A percentile compares a stretch with the other conserved stretches of the same genome.
Evolutionary conservation across 352 stramenopile species (phyloP).

Genomic region (Phytophthora palmivora): DNA sequence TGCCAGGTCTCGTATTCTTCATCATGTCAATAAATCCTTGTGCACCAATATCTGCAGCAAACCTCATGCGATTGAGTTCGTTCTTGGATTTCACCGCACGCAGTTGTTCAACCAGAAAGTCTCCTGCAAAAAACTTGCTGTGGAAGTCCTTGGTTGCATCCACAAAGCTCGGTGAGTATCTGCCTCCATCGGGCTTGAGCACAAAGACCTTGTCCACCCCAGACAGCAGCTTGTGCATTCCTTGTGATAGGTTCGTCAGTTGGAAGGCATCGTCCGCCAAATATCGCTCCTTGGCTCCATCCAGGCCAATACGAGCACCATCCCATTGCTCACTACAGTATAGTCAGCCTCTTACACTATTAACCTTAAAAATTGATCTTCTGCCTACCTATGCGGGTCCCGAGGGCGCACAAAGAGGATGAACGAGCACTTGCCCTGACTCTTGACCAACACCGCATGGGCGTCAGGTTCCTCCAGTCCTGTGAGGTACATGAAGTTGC

Average conservation of each 20-base stretch:
- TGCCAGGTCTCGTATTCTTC: slow-evolving; percentile 60
- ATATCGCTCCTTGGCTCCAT: slow-evolving; percentile 66
- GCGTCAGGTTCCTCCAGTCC: slow-evolving; percentile 82
- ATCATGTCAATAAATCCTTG: slow-evolving; percentile 85
- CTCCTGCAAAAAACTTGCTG: slow-evolving; percentile 75
- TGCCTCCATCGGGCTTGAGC: slow-evolving; percentile 61
- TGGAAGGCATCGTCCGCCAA: slow-evolving; percentile 73
- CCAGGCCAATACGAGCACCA: slow-evolving; percentile 67
- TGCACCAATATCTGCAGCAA: slow-evolving; percentile 68
- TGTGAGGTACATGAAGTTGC: slow-evolving; percentile 88
- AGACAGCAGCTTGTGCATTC: slow-evolving; percentile 63
- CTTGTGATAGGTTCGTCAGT: slow-evolving; percentile 60
- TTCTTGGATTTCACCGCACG: slow-evolving; percentile 77
- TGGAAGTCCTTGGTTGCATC: slow-evolving; percentile 67
- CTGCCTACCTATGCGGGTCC: slow-evolving; percentile 62
- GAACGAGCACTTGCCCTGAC: slow-evolving; percentile 62
- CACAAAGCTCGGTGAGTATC: slow-evolving; percentile 63
- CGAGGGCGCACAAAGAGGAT: slow-evolving; percentile 81
- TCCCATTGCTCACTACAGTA: slow-evolving; percentile 80
- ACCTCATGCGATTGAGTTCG: slow-evolving; percentile 80
- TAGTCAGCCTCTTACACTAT: not conserved
- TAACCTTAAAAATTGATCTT: not conserved
- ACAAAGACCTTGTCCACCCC: slow-evolving; percentile 76
- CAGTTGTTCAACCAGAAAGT: slow-evolving; percentile 79
- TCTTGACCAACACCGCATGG: slow-evolving; percentile 82